A percentile compares a stretch with the other conserved stretches of the same genome.
Conservation (phyloP, 768 basidiomycete species). For the Cantharellus cinnabarinus region DNA sequence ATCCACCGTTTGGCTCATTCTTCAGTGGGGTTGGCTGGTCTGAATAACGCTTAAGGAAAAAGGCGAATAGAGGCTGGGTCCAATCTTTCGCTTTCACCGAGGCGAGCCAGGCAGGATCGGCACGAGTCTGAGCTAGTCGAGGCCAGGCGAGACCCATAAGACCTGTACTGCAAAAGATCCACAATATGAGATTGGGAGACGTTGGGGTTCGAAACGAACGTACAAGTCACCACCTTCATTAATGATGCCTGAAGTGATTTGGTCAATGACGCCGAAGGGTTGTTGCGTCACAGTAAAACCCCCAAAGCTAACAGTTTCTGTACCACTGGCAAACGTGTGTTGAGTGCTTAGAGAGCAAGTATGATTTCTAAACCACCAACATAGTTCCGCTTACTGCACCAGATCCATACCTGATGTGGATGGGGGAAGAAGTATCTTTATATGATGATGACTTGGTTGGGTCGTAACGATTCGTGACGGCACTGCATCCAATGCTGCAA, state of each 20-base stretch:
- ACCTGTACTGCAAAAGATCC: constrained; percentile 1
- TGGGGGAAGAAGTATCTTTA: neutral
- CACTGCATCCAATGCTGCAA: neutral
- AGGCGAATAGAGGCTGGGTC: constrained; percentile 6
- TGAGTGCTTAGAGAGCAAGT: neutral
- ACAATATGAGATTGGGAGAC: neutral
- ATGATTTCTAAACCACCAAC: neutral
- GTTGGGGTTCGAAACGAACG: too few relatives aligned
- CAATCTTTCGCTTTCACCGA: neutral
- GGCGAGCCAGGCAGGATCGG: constrained; percentile 2
- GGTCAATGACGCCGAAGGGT: constrained; percentile 2
- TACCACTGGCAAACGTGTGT: neutral
- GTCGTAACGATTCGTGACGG: neutral
- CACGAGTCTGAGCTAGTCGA: constrained; percentile 3
- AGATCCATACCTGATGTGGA: neutral
- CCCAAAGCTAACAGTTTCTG: constrained; percentile 6
- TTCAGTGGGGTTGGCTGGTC: neutral
- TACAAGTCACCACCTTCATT: neutral
- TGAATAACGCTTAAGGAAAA: constrained; percentile 3
- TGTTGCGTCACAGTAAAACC: constrained; percentile 7
- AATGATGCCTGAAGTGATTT: neutral
- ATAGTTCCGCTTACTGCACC: neutral
- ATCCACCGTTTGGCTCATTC: neutral
- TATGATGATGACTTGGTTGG: neutral
- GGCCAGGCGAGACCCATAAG: constrained; percentile 10